Evolutionary conservation across 2,329 filamentous ascomycete genomes (phyloP).

Genomic region (Ophiostoma novo-ulmi): DNA sequence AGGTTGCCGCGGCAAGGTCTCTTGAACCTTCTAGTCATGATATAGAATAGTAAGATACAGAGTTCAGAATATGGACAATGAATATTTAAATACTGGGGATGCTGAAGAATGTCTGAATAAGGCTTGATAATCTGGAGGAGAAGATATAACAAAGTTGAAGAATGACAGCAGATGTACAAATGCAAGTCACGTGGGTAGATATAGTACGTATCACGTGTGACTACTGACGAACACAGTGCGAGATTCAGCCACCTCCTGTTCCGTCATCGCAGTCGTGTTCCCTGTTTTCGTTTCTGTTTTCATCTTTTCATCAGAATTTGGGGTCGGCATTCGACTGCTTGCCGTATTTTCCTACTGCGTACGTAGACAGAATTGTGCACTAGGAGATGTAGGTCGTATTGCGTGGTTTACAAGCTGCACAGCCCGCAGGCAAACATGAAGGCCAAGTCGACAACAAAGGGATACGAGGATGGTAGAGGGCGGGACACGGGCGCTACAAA

Average conservation of each 20-base stretch:
- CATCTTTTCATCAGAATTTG: neutral
- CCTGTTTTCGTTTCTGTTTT: neutral
- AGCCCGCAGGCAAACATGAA: neutral
- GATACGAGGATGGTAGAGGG: neutral
- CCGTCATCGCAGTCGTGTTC: neutral
- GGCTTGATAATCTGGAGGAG: neutral
- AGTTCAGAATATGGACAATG: no score
- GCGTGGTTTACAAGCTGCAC: neutral
- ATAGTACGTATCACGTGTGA: neutral
- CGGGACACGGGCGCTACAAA: neutral
- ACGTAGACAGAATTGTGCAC: no score
- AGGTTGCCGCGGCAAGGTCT: neutral
- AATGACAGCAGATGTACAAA: neutral
- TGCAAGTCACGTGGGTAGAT: neutral
- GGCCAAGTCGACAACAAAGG: neutral
- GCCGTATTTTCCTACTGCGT: no score
- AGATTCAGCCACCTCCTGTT: conserved; percentile 1
- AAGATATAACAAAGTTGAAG: neutral
- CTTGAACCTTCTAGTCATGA: neutral
- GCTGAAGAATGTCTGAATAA: neutral
- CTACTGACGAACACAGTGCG: neutral
- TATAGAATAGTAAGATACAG: neutral
- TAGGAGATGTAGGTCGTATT: neutral
- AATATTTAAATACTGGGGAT: neutral
- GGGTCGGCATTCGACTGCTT: no score